Evolutionary conservation across 164 flowering plant species (phyloP).

Genomic region (Piper longum): DNA sequence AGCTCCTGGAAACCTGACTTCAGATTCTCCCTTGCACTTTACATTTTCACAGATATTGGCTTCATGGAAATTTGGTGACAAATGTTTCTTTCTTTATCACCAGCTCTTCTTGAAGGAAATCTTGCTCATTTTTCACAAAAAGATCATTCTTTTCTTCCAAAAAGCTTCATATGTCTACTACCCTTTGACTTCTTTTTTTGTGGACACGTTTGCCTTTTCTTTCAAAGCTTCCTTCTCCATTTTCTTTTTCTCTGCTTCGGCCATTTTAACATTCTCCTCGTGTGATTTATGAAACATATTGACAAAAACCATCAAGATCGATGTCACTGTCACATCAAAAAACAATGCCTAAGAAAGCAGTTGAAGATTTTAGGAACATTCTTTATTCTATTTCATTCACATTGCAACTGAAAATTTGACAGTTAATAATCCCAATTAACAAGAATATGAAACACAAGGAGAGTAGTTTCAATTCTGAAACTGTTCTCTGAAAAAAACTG

Average conservation of each 20-base stretch:
- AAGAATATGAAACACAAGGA: neutral
- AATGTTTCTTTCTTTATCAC: neutral
- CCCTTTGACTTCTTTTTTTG: conserved; percentile 16
- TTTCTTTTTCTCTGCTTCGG: conserved; percentile 84
- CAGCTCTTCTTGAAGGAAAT: neutral
- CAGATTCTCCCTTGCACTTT: neutral
- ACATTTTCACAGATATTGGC: neutral
- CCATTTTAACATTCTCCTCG: conserved; percentile 73
- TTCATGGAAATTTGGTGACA: neutral
- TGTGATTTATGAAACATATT: conserved; percentile 79
- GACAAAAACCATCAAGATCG: conserved; percentile 62
- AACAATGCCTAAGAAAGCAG: neutral
- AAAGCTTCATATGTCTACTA: neutral
- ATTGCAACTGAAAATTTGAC: neutral
- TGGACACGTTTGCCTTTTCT: conserved; percentile 38
- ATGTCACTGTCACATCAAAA: conserved; percentile 56
- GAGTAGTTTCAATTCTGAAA: neutral
- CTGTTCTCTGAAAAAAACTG: neutral
- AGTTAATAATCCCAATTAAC: neutral
- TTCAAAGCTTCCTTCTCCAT: conserved; percentile 79
- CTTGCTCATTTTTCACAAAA: neutral
- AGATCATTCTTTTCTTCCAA: neutral
- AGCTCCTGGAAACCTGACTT: neutral
- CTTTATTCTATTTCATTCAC: neutral
- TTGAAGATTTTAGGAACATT: neutral